Evolutionary conservation across 2,329 filamentous ascomycete species (phyloP).

Genomic region (Fusarium sp.): DNA sequence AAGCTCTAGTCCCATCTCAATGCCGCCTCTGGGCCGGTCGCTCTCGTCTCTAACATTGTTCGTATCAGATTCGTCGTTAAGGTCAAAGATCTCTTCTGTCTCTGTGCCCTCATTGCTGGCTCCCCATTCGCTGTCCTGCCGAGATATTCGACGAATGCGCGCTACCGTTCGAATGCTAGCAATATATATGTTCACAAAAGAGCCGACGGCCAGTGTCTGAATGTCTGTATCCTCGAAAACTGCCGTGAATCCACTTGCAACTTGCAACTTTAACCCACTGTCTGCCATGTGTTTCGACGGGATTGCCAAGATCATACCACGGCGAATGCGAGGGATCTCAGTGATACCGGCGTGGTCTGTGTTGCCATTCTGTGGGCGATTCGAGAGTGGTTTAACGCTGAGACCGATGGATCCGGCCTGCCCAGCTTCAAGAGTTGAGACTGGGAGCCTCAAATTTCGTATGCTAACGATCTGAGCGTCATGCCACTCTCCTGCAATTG

Average conservation of each 20-base stretch:
- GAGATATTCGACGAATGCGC: constrained; percentile 70
- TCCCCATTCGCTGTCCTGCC: constrained; percentile 40
- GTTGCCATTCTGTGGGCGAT: constrained; percentile 12
- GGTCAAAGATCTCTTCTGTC: constrained; percentile 67
- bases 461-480: constrained; percentile 84
- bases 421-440: constrained; percentile 77
- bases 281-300: constrained; percentile 68
- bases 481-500: constrained; percentile 78
- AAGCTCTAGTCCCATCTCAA: constrained; percentile 74
- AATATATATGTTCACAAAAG: constrained; percentile 83
- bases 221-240: constrained; percentile 74
- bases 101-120: constrained; percentile 49
- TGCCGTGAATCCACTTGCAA: constrained; percentile 76
- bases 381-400: constrained; percentile 60
- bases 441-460: constrained; percentile 86
- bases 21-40: constrained; percentile 45
- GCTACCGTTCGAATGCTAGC: constrained; percentile 88
- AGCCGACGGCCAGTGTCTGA: constrained; percentile 72
- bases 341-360: not conserved
- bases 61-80: constrained; percentile 61
- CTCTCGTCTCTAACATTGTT: constrained; percentile 42
- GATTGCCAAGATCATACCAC: constrained; percentile 85
- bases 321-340: constrained; percentile 64
- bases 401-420: constrained; percentile 93
- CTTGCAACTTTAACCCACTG: constrained; percentile 68